Base-by-base conservation (phyloP, 257 asterid species). In the Nemophila menziesii region DNA sequence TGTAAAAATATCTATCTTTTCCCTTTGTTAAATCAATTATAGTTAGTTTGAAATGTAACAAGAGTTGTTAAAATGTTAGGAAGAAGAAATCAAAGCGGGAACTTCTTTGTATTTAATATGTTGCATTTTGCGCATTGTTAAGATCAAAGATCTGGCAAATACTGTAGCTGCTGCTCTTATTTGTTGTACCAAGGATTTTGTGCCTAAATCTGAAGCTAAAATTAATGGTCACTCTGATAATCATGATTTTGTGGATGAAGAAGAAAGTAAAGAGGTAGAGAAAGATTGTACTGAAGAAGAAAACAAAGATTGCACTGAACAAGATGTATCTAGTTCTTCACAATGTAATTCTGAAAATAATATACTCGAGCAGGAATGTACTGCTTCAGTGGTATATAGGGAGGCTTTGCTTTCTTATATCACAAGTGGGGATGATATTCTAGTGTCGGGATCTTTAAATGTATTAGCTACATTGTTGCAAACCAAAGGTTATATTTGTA, bases 111-210 rank as follows among this genome's bases (percentile, higher is more conserved):
- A 89, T 79, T 72, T 89, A 55, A 92, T 89, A 61, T 84, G 96
- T 71, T 84, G 96, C 83, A 80, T 89, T 65, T 67, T 89, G 74
- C 98, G 81, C 74, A 84, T 89, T 44, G 74, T 89, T 63, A 89
- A 89, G 70, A 89, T 89, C 73, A 89, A 89, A 73, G 96, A 89
- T 70, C 80, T 89, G 69, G 92, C 96, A 39, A 81, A 77, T 70
- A 81, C 60, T 61, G 74, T 85, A 64, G 96, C 93, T 57, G 84
- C 87, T 60, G 79, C 94, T 52, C 82, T 89, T 64, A 70, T 89
- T 16, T 89, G 87, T 71, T 65, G 61, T 47, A 64, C 71, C 39
- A 80, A 69, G 62, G 54, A 65, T 50, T 64, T 70, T 51, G 36
- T 61, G 55, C 77, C 55, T 60, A 60, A 51, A 41, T 55, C 67